Conservation (phyloP, 1,139 yeast species). For the Blastobotrys buckinghamii region DNA sequence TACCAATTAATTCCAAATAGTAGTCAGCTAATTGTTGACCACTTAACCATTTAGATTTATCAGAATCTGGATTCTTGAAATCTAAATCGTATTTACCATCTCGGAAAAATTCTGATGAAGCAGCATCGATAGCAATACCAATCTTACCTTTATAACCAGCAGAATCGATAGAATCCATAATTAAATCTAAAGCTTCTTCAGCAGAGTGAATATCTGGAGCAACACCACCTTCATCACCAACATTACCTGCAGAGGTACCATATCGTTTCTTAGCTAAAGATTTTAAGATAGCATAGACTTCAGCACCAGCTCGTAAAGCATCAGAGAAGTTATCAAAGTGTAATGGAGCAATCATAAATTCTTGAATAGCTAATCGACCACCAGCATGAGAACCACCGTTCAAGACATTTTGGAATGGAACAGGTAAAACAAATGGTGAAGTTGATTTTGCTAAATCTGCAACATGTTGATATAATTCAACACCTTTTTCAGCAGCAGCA, state of each 20-base stretch:
- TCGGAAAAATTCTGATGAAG: constrained; percentile 94
- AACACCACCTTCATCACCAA: constrained; percentile 99
- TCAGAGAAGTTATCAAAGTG: constrained; percentile 84
- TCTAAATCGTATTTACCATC: constrained; percentile 95
- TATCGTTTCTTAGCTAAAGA: constrained; percentile 82
- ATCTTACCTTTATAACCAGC: constrained; percentile 94
- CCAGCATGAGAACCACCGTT: constrained; percentile 99
- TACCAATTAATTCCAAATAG: constrained; percentile 69
- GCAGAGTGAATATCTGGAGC: constrained; percentile 93
- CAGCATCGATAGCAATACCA: constrained; percentile 88
- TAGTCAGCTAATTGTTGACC: constrained; percentile 80
- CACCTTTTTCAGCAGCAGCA: constrained; percentile 85
- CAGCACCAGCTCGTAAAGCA: constrained; percentile 92
- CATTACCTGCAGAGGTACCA: constrained; percentile 97
- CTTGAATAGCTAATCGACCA: constrained; percentile 97
- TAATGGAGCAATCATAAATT: constrained; percentile 95
- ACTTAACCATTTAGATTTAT: constrained; percentile 79
- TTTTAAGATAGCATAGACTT: constrained; percentile 94
- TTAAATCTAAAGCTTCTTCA: constrained; percentile 91
- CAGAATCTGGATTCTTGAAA: constrained; percentile 93
- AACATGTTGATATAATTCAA: constrained; percentile 83
- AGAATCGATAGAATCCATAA: constrained; percentile 73
- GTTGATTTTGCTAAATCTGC: constrained; percentile 63
- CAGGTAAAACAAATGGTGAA: constrained; percentile 79
- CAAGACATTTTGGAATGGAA: constrained; percentile 94